Percentiles rank a stretch among this genome's conserved stretches.
Conservation (phyloP, 176 grass and related monocot genomes). For the Puya raimondii region DNA sequence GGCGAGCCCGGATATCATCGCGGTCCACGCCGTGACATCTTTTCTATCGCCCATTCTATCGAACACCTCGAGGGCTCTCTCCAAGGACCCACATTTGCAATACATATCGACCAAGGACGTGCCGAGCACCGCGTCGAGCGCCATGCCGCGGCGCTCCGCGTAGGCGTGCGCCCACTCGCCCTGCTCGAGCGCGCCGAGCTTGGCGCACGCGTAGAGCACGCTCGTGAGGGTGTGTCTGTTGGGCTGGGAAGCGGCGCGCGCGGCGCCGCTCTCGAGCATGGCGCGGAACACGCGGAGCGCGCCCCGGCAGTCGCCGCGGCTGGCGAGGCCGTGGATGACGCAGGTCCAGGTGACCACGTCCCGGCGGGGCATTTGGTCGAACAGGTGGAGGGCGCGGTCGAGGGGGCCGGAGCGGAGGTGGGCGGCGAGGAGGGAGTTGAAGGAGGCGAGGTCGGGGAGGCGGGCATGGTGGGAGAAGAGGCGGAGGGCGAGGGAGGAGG, state of each 20-base stretch:
- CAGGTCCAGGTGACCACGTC: conserved; percentile 11
- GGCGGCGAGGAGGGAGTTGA: conserved; percentile 1
- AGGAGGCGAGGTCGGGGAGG: not conserved
- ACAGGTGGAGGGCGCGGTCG: conserved; percentile 12
- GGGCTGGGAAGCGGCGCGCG: not conserved
- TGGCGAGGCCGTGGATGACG: conserved; percentile 15
- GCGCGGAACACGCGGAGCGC: conserved; percentile 4
- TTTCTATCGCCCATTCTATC: conserved; percentile 4
- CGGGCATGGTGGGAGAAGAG: not conserved
- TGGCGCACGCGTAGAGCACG: conserved; percentile 2
- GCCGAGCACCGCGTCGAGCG: conserved; percentile 37
- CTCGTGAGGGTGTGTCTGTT: conserved; percentile 7
- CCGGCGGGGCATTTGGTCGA: conserved; percentile 11
- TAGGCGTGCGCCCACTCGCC: conserved; percentile 46
- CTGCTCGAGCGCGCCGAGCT: conserved; percentile 24
- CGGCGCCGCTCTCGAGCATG: conserved; percentile 2
- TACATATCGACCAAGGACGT: conserved; percentile 51
- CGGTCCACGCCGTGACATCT: conserved; percentile 9
- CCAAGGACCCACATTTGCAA: conserved; percentile 40
- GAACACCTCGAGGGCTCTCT: conserved; percentile 20
- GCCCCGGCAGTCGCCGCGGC: not conserved
- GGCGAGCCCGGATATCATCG: conserved; percentile 20
- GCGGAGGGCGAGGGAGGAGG: conserved; percentile 1
- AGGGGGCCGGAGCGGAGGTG: not conserved
- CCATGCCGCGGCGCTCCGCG: conserved; percentile 28